phyloP scores from a whole-genome alignment of 75 land plant species.

The Selaginella moellendorffii region DNA sequence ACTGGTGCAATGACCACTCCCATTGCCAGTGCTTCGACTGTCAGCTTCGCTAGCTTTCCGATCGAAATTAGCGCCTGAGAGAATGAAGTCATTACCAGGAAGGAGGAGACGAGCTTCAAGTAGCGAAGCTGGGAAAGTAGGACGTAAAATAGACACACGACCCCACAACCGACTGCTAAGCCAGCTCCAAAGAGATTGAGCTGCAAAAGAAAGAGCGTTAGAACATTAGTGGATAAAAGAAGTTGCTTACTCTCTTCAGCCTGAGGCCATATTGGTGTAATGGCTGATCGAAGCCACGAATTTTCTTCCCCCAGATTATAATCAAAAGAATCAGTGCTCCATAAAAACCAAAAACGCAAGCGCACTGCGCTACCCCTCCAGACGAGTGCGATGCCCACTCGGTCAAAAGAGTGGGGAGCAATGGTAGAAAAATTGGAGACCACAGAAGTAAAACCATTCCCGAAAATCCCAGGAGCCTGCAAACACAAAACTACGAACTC shows the following conservation, averaged over 20 bases:
- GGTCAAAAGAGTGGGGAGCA: constrained; percentile 65
- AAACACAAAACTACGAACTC: not conserved
- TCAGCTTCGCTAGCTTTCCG: constrained; percentile 25
- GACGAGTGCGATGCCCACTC: constrained; percentile 53
- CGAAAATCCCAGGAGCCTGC: constrained; percentile 62
- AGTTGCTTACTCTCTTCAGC: constrained; percentile 6
- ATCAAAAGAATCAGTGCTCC: constrained; percentile 52
- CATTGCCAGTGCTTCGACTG: constrained; percentile 15
- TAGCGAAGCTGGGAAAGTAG: not conserved
- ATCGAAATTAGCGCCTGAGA: not conserved
- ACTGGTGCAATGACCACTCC: constrained; percentile 39
- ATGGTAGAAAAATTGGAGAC: constrained; percentile 77
- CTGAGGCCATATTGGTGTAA: constrained; percentile 48
- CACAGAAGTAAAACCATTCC: constrained; percentile 72
- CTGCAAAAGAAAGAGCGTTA: too few species aligned
- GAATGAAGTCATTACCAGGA: not conserved
- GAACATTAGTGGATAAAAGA: too few species aligned
- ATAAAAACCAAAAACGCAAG: constrained; percentile 60
- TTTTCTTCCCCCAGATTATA: constrained; percentile 74
- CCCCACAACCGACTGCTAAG: not conserved
- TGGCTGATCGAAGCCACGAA: constrained; percentile 78
- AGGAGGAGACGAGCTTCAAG: not conserved
- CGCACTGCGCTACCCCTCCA: constrained; percentile 38
- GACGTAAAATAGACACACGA: not conserved
- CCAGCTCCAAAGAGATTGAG: not conserved